Conservation (phyloP, 139 green algal genomes). For the Tetraselmis striata region DNA sequence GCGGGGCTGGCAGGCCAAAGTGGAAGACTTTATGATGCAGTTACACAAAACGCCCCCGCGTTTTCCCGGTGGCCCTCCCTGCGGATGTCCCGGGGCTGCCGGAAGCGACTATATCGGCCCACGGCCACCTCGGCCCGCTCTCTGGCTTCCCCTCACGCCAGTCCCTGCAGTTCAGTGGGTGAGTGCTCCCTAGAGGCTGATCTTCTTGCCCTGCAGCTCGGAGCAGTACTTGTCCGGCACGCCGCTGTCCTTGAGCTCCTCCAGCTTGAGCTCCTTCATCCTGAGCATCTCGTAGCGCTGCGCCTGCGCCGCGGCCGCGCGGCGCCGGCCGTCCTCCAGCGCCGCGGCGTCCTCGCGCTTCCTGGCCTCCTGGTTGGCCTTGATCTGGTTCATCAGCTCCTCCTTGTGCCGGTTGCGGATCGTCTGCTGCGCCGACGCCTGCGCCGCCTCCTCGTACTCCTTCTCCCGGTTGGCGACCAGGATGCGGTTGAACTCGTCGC, state of each 20-base stretch:
- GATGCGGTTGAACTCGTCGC: constrained; percentile 68
- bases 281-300: constrained; percentile 24
- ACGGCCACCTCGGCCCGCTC: too few species aligned
- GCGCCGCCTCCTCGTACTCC: constrained; percentile 42
- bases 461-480: constrained; percentile 55
- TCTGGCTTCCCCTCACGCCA: too few species aligned
- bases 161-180: too few species aligned
- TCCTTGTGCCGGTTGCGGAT: constrained; percentile 60
- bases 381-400: constrained; percentile 65
- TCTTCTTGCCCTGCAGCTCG: constrained; percentile 64
- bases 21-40: too few species aligned
- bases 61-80: too few species aligned
- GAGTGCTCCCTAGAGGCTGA: too few species aligned
- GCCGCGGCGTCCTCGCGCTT: not conserved
- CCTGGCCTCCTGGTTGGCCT: not conserved
- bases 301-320: too few species aligned
- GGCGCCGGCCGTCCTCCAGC: not conserved
- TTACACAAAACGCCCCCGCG: too few species aligned
- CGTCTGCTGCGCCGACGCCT: constrained; percentile 23
- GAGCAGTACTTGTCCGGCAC: constrained; percentile 77
- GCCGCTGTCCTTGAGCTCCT: constrained; percentile 54
- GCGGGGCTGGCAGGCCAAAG: too few species aligned
- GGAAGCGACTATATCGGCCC: too few species aligned
- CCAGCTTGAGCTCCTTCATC: constrained; percentile 71
- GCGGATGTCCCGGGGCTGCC: too few species aligned